Conservation (phyloP, 495 filamentous ascomycete genomes). For the Astrothelium macrocarpum region DNA sequence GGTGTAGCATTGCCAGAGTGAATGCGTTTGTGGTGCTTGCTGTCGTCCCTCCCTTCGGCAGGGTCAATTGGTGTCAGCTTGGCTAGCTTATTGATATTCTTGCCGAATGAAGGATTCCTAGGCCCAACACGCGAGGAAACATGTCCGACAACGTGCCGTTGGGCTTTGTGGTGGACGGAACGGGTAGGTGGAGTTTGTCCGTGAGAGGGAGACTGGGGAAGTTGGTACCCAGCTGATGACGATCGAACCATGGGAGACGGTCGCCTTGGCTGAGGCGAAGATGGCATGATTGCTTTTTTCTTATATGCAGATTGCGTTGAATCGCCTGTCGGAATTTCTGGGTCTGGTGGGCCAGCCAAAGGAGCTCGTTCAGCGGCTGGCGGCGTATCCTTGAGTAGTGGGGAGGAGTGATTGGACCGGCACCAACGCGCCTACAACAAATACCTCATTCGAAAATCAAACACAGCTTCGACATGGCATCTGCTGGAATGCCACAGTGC, state of each 20-base stretch:
- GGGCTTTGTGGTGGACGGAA: conserved; percentile 16
- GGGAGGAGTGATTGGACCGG: background rate
- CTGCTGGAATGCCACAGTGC: background rate
- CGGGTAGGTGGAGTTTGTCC: conserved; percentile 12
- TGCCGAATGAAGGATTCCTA: conserved; percentile 20
- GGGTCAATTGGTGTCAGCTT: conserved; percentile 16
- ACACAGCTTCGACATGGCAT: background rate
- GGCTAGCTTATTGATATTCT: conserved; percentile 27
- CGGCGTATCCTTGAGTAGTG: conserved; percentile 2
- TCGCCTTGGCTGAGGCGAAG: conserved; percentile 19
- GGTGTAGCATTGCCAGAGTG: conserved; percentile 22
- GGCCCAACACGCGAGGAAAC: conserved; percentile 20
- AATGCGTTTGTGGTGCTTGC: conserved; percentile 22
- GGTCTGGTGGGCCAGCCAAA: no score
- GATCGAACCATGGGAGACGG: conserved; percentile 16
- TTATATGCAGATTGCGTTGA: background rate
- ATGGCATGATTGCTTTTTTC: conserved; percentile 8
- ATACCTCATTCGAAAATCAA: background rate
- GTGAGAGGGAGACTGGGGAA: conserved; percentile 26
- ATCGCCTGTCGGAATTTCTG: background rate
- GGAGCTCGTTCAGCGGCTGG: background rate
- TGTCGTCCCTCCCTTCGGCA: conserved; percentile 19
- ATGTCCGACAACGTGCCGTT: conserved; percentile 21
- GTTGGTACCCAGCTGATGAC: conserved; percentile 23
- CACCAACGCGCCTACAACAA: background rate